A percentile compares a stretch with the other conserved stretches of the same genome.
phyloP scores from a whole-genome alignment of 345 rosid species.

The Litchi chinensis region DNA sequence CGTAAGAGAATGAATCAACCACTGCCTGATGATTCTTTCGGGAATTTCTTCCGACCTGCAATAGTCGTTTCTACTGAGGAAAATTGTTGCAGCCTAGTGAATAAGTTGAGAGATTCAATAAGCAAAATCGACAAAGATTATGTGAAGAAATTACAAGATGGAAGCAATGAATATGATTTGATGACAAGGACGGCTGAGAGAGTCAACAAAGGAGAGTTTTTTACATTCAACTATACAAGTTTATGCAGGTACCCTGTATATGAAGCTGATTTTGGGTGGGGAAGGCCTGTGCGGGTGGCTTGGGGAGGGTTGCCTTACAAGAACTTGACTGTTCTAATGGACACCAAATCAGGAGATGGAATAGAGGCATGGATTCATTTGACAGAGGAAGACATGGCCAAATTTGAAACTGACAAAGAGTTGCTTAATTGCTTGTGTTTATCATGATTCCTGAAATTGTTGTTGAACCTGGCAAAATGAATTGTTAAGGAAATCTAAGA shows the following conservation, averaged over 20 bases:
- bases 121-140: constrained; percentile 29
- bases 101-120: constrained; percentile 32
- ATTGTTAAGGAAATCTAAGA: too few species aligned
- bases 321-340: too few species aligned
- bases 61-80: constrained; percentile 16
- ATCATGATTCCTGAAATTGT: neutral
- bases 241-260: constrained; percentile 39
- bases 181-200: constrained; percentile 4
- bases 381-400: constrained; percentile 32
- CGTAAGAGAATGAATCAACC: constrained; percentile 34
- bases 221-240: constrained; percentile 38
- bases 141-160: constrained; percentile 35
- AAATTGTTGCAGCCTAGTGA: constrained; percentile 15
- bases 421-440: neutral
- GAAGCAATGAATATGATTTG: constrained; percentile 18
- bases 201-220: constrained; percentile 31
- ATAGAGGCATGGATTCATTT: constrained; percentile 2
- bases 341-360: too few species aligned
- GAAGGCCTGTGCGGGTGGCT: constrained; percentile 27
- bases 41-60: constrained; percentile 32
- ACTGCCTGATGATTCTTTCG: constrained; percentile 40
- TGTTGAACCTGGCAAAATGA: too few species aligned
- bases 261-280: constrained; percentile 49
- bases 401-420: constrained; percentile 33
- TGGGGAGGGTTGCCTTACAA: too few species aligned